A percentile compares a stretch with the other conserved stretches of the same genome.
Conservation (phyloP, 805 yeast species). For the Candida caryicola region DNA sequence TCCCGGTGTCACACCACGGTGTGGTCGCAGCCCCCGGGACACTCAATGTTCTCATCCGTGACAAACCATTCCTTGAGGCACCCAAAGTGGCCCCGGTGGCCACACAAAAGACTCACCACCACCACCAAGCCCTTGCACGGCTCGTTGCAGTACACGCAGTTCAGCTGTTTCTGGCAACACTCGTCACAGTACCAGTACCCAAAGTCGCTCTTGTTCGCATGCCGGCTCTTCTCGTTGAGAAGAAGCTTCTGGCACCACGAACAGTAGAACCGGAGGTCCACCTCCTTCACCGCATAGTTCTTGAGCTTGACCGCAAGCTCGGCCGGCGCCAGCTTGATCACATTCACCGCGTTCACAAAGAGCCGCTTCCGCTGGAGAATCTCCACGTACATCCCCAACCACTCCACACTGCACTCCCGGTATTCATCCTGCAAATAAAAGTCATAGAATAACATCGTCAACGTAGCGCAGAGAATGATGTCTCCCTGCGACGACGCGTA, state of each 20-base stretch:
- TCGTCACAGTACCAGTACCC: conserved; percentile 86
- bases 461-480: conserved; percentile 54
- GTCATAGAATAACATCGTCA: conserved; percentile 53
- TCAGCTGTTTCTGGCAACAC: conserved; percentile 57
- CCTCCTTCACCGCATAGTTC: conserved; percentile 33
- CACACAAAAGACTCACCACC: conserved; percentile 61
- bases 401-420: conserved; percentile 45
- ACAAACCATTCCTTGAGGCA: conserved; percentile 80
- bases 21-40: conserved; percentile 75
- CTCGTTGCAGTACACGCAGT: conserved; percentile 76
- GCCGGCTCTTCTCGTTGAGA: conserved; percentile 54
- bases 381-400: conserved; percentile 55
- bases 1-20: not conserved
- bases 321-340: conserved; percentile 44
- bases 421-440: conserved; percentile 17
- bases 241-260: conserved; percentile 58
- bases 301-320: conserved; percentile 26
- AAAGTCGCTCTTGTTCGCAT: conserved; percentile 29
- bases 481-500: conserved; percentile 65
- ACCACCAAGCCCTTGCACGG: conserved; percentile 73
- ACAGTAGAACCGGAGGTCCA: conserved; percentile 52
- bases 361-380: conserved; percentile 47
- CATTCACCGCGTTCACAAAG: conserved; percentile 56
- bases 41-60: conserved; percentile 58
- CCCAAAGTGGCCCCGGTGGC: conserved; percentile 82